Evolutionary conservation across 2,329 filamentous ascomycete species (phyloP).

Genomic region (Diaporthe ampelina): DNA sequence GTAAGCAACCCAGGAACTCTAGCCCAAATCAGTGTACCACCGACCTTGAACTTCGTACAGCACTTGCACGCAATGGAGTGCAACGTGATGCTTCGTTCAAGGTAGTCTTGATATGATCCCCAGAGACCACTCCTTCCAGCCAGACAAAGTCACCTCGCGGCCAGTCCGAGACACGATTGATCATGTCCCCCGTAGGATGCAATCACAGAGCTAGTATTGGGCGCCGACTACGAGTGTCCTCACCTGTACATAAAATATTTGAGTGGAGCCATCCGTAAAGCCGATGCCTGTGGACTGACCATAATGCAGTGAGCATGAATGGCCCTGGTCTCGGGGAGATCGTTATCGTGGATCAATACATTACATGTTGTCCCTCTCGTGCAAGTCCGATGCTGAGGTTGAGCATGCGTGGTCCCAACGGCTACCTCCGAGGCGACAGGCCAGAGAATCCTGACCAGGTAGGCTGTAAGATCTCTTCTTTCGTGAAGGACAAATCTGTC

Average conservation of each 20-base stretch:
- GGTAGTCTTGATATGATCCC: background rate
- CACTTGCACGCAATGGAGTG: background rate
- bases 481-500: background rate
- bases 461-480: background rate
- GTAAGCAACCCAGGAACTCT: background rate
- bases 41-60: background rate
- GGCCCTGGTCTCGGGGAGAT: background rate
- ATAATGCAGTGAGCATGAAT: background rate
- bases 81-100: background rate
- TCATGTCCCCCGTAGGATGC: background rate
- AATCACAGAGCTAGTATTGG: background rate
- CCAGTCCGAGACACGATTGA: background rate
- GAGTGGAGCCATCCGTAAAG: background rate
- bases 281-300: background rate
- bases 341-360: constrained; percentile 14
- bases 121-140: background rate
- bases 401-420: constrained; percentile 29
- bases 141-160: background rate
- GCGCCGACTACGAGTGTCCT: background rate
- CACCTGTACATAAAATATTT: background rate
- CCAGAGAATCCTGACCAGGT: background rate
- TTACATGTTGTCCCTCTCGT: constrained; percentile 13
- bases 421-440: constrained; percentile 13
- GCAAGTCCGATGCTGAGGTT: background rate
- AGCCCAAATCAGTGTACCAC: too few relatives aligned